Conservation (phyloP, 176 grass and related monocot genomes). For the Carex pumila region DNA sequence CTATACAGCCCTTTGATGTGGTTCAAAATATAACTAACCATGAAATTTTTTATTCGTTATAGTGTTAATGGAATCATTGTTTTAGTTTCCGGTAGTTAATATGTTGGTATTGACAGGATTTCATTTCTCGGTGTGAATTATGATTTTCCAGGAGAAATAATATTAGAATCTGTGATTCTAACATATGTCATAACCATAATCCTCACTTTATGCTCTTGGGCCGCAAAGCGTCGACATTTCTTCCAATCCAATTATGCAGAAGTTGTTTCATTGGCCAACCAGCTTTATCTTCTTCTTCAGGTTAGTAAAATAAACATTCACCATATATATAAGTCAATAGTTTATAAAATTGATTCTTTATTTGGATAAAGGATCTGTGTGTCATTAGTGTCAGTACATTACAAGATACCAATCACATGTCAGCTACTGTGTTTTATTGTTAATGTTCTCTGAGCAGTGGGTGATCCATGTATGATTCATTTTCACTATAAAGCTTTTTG, state of each 20-base stretch:
- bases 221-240: conserved; percentile 67
- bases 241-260: conserved; percentile 54
- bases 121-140: not conserved
- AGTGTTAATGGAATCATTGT: too few species aligned
- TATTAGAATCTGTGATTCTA: conserved; percentile 73
- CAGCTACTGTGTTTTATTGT: too few species aligned
- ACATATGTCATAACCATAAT: conserved; percentile 63
- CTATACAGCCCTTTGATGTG: not conserved
- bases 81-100: too few species aligned
- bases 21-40: too few species aligned
- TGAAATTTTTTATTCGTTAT: too few species aligned
- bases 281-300: conserved; percentile 78
- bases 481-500: too few species aligned
- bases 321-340: not conserved
- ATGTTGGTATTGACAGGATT: not conserved
- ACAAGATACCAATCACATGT: not conserved
- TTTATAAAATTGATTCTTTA: not conserved
- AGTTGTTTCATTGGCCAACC: conserved; percentile 47
- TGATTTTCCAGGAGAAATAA: conserved; percentile 37
- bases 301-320: not conserved
- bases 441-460: too few species aligned
- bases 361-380: not conserved
- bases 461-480: too few species aligned
- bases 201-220: conserved; percentile 78
- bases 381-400: not conserved